Evolutionary conservation across 2,329 filamentous ascomycete genomes (phyloP).

Genomic region (Fusarium chlamydosporum): DNA sequence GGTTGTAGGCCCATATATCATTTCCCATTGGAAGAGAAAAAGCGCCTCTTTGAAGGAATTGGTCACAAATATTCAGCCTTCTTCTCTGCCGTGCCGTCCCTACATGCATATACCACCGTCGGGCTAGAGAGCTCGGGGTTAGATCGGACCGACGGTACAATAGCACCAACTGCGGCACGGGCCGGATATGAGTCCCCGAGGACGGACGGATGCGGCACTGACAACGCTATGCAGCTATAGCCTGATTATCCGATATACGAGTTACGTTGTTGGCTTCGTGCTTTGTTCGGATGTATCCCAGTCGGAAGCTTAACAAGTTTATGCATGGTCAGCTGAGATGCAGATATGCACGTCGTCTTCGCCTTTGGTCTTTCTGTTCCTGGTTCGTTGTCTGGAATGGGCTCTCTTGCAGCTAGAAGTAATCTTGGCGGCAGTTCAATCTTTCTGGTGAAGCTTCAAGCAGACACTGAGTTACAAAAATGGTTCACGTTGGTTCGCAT

Average conservation of each 20-base stretch:
- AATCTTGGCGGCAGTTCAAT: background rate
- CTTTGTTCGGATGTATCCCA: no score
- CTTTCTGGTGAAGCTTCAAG: background rate
- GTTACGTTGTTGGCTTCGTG: background rate
- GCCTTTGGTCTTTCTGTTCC: background rate
- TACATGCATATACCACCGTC: constrained; percentile 2
- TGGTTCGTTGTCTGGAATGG: background rate
- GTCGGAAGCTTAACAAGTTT: background rate
- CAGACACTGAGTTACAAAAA: background rate
- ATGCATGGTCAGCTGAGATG: background rate
- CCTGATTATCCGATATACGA: background rate
- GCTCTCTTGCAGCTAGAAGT: background rate
- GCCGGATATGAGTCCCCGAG: background rate
- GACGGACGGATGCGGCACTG: background rate
- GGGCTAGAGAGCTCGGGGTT: constrained; percentile 1
- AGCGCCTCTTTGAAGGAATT: background rate
- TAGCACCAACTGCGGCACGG: background rate
- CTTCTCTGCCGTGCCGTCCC: background rate
- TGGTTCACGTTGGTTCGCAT: no score
- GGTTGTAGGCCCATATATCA: background rate
- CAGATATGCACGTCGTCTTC: background rate
- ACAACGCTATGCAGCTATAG: background rate
- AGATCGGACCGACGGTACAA: constrained; percentile 1
- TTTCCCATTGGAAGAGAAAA: background rate
- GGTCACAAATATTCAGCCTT: background rate